Evolutionary conservation across 2,329 filamentous ascomycete genomes (phyloP), one percentile per base, ranked within the genome.

Genomic region (Trichoderma afroharzianum): DNA sequence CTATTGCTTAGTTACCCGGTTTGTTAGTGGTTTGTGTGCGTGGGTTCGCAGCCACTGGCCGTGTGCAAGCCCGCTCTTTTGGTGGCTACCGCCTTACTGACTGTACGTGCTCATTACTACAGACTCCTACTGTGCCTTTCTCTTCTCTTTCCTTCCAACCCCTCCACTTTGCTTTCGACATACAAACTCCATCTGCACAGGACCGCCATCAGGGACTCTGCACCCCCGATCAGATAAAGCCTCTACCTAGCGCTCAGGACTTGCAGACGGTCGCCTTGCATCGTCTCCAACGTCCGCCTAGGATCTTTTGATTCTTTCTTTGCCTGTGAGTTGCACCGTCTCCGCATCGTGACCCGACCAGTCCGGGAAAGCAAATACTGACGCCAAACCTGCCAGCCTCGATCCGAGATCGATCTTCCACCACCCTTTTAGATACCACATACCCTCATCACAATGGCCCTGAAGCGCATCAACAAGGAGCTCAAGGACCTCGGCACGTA

Each of bases 381-480:
- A 63, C 63, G 32, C 58, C 18, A 32, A 39, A 50, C 50, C 71
- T 55, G 64, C 72, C 71, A 63, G 64, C 72, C 68, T 63, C 59
- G 58, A 63, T 63, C 63, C 69, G 75, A 78, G 79, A 77, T 80
- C 76, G 68, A 71, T 71, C 63, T 64, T 63, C 26, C 68, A 63
- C 68, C 73, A 70, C 39, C 67, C 68, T 66, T 73, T 71, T 72
- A 71, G 59, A 71, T 73, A 70, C 77, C 78, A 76, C 61, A 73
- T 53, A 74, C 74, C 77, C 74, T 76, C 77, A 81, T 59, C 82
- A 82, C 80, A 80, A 96, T 96, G 93, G 93, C 93, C 84, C 89
- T 96, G 80, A 96, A 96, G 92, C 91, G 93, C 85, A 96, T 96
- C 85, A 95, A 95, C 89, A 96, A 95, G 91, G 93, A 96, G 86